Conservation (phyloP, 805 yeast species). For the Scheffersomyces ergatensis region DNA sequence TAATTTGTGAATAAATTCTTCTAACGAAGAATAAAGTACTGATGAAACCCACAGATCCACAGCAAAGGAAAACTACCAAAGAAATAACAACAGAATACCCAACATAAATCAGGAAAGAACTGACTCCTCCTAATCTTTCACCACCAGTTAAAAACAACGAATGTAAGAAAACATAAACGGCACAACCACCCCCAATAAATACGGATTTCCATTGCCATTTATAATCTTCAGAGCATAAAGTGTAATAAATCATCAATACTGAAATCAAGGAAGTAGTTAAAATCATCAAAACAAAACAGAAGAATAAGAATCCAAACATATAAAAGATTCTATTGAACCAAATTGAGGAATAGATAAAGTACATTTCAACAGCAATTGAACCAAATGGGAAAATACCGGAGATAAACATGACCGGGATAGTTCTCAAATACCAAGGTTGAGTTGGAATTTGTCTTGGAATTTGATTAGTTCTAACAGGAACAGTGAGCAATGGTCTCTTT, state of each 20-base stretch:
- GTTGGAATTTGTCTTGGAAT: constrained; percentile 94
- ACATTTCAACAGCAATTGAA: constrained; percentile 91
- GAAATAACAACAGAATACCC: constrained; percentile 82
- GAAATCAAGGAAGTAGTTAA: constrained; percentile 80
- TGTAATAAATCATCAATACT: constrained; percentile 74
- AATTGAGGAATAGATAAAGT: constrained; percentile 83
- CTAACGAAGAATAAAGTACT: constrained; percentile 72
- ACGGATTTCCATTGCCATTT: constrained; percentile 97
- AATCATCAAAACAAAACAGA: constrained; percentile 81
- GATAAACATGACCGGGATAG: constrained; percentile 62
- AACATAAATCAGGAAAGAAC: constrained; percentile 73
- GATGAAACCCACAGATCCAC: constrained; percentile 86
- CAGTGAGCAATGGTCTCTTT: constrained; percentile 53
- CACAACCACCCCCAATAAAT: constrained; percentile 85
- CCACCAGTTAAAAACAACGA: constrained; percentile 72
- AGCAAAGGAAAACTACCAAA: constrained; percentile 67
- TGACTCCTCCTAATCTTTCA: constrained; percentile 61
- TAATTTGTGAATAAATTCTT: constrained; percentile 78
- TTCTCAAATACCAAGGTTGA: constrained; percentile 80
- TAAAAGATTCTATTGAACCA: constrained; percentile 94
- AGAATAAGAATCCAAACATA: constrained; percentile 95
- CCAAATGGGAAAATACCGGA: constrained; percentile 95
- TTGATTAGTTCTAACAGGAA: constrained; percentile 90
- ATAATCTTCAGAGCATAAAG: constrained; percentile 87
- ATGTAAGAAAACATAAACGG: constrained; percentile 80